A percentile compares a stretch with the other conserved stretches of the same genome.
phyloP scores from a whole-genome alignment of 2,329 filamentous ascomycete genomes.

The Sclerotiophoma versabilis region DNA sequence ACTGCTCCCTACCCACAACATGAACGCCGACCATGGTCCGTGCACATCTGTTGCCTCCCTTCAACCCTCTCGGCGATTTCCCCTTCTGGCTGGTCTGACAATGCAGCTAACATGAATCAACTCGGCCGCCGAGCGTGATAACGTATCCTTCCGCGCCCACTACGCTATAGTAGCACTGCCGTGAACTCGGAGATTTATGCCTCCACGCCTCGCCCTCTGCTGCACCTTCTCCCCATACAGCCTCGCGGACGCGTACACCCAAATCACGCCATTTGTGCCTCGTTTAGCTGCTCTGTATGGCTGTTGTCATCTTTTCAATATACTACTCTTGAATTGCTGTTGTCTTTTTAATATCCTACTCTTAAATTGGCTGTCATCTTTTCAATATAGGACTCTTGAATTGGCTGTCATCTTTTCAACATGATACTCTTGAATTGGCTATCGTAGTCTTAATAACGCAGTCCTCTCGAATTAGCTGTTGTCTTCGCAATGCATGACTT shows the following conservation, averaged over 20 bases:
- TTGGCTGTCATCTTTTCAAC: too few species aligned
- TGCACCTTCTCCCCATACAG: background rate
- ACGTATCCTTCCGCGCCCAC: too few species aligned
- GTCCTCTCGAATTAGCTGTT: too few species aligned
- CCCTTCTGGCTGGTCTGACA: background rate
- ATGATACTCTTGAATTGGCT: too few species aligned
- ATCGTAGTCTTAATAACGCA: too few species aligned
- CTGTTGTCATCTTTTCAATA: too few species aligned
- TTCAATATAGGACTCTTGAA: too few species aligned
- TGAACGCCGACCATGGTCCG: background rate
- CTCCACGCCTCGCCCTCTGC: background rate
- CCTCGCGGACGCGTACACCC: background rate
- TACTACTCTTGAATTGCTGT: too few species aligned
- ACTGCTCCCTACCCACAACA: background rate
- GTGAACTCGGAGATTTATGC: background rate
- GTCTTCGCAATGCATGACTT: too few species aligned
- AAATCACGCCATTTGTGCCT: background rate
- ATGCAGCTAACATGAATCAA: background rate
- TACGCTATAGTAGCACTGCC: background rate
- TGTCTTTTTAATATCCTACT: too few species aligned
- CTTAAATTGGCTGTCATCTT: too few species aligned
- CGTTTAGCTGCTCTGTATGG: background rate
- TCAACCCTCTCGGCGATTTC: background rate
- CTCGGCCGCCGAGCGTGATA: background rate
- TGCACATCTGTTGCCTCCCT: background rate